Percentiles rank a stretch among this genome's conserved stretches.
phyloP scores from a whole-genome alignment of 1,284 basidiomycete species.

The Athelia psychrophila region DNA sequence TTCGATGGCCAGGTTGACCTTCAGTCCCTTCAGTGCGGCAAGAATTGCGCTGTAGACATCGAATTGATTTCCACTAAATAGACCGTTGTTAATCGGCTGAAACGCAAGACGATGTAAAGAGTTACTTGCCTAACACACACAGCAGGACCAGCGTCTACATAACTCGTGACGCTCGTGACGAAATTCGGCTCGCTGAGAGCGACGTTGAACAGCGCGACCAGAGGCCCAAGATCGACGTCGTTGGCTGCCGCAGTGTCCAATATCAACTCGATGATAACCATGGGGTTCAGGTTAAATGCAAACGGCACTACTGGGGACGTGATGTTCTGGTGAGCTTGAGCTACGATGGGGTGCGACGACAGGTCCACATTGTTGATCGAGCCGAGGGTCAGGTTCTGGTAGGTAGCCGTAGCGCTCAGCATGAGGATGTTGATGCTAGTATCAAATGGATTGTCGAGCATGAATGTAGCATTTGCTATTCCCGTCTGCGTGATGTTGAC shows the following conservation, averaged over 20 bases:
- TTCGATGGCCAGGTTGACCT: constrained; percentile 49
- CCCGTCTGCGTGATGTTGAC: constrained; percentile 56
- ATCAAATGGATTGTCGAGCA: constrained; percentile 13
- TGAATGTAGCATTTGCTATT: constrained; percentile 57
- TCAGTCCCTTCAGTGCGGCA: constrained; percentile 54
- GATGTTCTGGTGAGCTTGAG: constrained; percentile 54
- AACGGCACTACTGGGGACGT: constrained; percentile 62
- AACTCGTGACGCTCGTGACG: constrained; percentile 46
- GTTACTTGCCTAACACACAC: constrained; percentile 47
- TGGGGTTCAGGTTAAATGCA: constrained; percentile 63
- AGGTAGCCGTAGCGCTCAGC: constrained; percentile 7
- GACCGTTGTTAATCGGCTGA: too few species aligned
- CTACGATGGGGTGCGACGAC: too few species aligned
- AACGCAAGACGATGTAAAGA: too few species aligned
- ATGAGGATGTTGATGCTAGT: too few species aligned
- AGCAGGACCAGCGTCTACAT: constrained; percentile 49
- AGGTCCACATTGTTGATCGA: too few species aligned
- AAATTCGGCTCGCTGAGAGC: constrained; percentile 50
- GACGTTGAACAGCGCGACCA: constrained; percentile 57
- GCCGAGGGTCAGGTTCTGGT: constrained; percentile 23
- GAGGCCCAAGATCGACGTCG: constrained; percentile 62
- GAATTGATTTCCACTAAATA: constrained; percentile 48
- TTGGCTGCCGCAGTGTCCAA: constrained; percentile 50
- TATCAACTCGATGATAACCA: constrained; percentile 61
- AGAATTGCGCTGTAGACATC: constrained; percentile 63